phyloP scores from a whole-genome alignment of 257 asterid genomes.

The Cruciata laevipes region DNA sequence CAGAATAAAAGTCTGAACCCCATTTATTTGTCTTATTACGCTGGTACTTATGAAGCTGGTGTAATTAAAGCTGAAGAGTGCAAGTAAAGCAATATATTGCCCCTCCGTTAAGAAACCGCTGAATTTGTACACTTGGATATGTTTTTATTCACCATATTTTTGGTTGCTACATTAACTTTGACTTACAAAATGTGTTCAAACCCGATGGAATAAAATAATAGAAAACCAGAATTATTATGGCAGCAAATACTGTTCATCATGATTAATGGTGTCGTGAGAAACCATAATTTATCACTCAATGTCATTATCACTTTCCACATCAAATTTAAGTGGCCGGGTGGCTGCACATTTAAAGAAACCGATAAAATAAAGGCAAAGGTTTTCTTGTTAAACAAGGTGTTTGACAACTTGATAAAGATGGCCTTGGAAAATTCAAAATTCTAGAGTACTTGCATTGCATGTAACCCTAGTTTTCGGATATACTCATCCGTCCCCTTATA shows the following conservation, averaged over 20 bases:
- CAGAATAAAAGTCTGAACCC: background rate
- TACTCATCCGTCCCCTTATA: too few species aligned
- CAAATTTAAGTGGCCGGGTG: background rate
- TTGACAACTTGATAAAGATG: background rate
- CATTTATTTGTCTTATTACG: background rate
- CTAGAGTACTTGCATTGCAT: too few species aligned
- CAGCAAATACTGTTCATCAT: background rate
- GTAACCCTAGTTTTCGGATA: too few species aligned
- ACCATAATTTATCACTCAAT: background rate
- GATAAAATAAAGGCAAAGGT: background rate
- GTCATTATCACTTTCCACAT: constrained; percentile 1
- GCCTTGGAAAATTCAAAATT: background rate
- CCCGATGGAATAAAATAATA: background rate
- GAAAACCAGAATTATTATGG: background rate
- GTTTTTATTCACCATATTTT: background rate
- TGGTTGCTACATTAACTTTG: constrained; percentile 8
- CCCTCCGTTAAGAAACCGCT: constrained; percentile 56
- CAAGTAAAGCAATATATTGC: constrained; percentile 62
- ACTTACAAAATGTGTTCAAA: background rate
- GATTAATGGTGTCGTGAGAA: background rate
- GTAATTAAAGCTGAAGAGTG: constrained; percentile 32
- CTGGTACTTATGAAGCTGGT: background rate
- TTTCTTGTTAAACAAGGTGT: constrained; percentile 1
- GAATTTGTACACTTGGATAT: background rate
- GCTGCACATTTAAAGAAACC: background rate